Evolutionary conservation across 257 asterid genomes (phyloP), one percentile per base, ranked within the genome.

Genomic region (Solanum corneliomulleri): DNA sequence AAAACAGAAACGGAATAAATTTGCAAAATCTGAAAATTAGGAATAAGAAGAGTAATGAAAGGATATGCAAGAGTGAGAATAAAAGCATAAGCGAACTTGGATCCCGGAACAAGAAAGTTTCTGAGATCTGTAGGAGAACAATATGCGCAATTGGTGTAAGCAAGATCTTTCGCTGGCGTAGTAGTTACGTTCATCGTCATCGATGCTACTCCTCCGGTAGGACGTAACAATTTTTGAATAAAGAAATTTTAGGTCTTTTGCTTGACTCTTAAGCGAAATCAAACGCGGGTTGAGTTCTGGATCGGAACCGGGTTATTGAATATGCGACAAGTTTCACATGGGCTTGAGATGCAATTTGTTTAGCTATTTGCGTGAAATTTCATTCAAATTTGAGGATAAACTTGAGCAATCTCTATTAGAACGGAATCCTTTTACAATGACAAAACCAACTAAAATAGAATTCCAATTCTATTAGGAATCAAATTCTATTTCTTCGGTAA

Each of bases 41-140:
- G 47, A 33, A 21, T 25, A 56, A 56, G 21, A 33, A 56, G 1
- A 11, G 68, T 81, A 58, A 58, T 3, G 29, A n/a, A 95, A 96
- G 99, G 99, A 97, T 97, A 95, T 95, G 90, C 86, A 45, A 95
- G 21, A 45, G 95, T 90, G 44, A 96, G 99, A 71, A 97, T 98
- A 66, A 93, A 93, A 7, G 89, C 92, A 85, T 97, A 95, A 82
- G 96, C 95, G 86, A 88, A 82, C 41, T 88, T 88, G 68, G 96
- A 91, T 93, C 95, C 97, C 81, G 96, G 94, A 4, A 90, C 92
- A 52, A 91, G 31, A 93, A 95, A 96, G 86, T 88, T 92, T 8
- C 92, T 92, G 89, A 93, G 91, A 96, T 97, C 99, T 86, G 92
- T 41, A 3, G 95, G 93, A 14, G 95, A 92, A 89, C 96, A 93